Conservation (phyloP, 1,284 basidiomycete species). For the Megacollybia platyphylla region DNA sequence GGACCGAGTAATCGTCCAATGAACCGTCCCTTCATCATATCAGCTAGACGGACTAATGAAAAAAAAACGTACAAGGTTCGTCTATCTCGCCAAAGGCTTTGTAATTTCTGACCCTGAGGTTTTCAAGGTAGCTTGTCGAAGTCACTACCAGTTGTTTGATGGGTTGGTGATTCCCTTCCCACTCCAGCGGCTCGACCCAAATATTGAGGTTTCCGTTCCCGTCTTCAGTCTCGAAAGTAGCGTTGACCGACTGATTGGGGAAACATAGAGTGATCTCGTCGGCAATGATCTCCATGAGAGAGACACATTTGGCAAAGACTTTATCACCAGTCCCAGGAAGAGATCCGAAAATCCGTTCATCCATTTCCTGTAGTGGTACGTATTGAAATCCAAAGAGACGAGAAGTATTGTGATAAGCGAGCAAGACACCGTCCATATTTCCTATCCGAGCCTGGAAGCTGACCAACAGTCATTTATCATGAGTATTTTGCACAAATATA, state of each 20-base stretch:
- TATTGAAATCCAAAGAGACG: slow-evolving; percentile 94
- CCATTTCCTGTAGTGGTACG: slow-evolving; percentile 81
- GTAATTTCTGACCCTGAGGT: slow-evolving; percentile 17
- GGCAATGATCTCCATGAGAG: slow-evolving; percentile 61
- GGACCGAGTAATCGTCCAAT: slow-evolving; percentile 33
- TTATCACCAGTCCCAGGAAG: slow-evolving; percentile 45
- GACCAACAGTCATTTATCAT: neutral
- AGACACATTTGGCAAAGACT: slow-evolving; percentile 70
- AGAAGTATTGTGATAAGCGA: slow-evolving; percentile 90
- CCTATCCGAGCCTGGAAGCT: slow-evolving; percentile 95
- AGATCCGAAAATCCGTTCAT: slow-evolving; percentile 65
- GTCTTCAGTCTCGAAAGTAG: slow-evolving; percentile 39
- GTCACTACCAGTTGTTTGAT: slow-evolving; percentile 24
- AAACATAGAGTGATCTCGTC: slow-evolving; percentile 51
- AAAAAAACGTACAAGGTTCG: slow-evolving; percentile 25
- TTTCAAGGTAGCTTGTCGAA: slow-evolving; percentile 19
- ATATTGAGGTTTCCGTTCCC: slow-evolving; percentile 32
- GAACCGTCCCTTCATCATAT: slow-evolving; percentile 33
- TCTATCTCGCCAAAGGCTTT: slow-evolving; percentile 19
- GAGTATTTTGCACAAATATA: neutral
- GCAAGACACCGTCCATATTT: slow-evolving; percentile 93
- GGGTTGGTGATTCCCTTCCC: slow-evolving; percentile 23
- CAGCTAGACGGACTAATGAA: slow-evolving; percentile 1
- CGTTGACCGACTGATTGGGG: slow-evolving; percentile 50
- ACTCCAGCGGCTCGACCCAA: slow-evolving; percentile 54